These are phyloP conservation scores for Podospora pseudopauciseta DNA, from an alignment of 495 filamentous ascomycete species.

Conservation along the genomic window DNA sequence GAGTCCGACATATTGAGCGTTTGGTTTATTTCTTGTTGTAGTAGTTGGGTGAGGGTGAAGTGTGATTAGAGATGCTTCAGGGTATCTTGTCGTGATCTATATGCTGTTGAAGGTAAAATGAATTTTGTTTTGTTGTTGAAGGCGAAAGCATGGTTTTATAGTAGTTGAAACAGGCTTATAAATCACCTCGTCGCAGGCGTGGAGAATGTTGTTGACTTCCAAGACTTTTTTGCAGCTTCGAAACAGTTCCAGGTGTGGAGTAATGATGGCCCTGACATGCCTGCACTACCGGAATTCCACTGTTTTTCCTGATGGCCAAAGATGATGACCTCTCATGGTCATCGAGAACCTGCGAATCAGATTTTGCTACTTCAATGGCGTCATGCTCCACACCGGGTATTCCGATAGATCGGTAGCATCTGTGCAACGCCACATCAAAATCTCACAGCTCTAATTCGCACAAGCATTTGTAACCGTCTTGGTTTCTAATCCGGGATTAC, in stretches of 20 bases:
- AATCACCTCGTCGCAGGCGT: neutral
- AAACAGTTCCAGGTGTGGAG: neutral
- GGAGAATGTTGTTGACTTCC: neutral
- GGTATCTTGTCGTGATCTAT: neutral
- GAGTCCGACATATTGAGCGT: neutral
- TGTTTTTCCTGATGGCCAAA: neutral
- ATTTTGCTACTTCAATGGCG: neutral
- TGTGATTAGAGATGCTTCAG: neutral
- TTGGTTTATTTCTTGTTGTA: neutral
- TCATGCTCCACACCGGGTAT: neutral
- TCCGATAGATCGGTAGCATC: neutral
- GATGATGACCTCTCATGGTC: neutral
- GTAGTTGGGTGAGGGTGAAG: neutral
- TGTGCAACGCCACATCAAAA: neutral
- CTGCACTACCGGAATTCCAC: neutral
- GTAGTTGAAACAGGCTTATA: neutral
- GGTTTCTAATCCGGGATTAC: neutral
- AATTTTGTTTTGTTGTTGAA: neutral
- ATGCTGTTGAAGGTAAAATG: neutral
- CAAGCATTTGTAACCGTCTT: neutral
- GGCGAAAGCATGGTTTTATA: neutral
- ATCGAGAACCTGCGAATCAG: neutral
- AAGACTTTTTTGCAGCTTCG: neutral
- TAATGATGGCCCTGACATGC: too few relatives aligned
- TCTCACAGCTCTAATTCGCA: neutral